Base-by-base conservation (phyloP, 2,329 filamentous ascomycete genomes). In the Xenosphaeropsis pyriputrescens region DNA sequence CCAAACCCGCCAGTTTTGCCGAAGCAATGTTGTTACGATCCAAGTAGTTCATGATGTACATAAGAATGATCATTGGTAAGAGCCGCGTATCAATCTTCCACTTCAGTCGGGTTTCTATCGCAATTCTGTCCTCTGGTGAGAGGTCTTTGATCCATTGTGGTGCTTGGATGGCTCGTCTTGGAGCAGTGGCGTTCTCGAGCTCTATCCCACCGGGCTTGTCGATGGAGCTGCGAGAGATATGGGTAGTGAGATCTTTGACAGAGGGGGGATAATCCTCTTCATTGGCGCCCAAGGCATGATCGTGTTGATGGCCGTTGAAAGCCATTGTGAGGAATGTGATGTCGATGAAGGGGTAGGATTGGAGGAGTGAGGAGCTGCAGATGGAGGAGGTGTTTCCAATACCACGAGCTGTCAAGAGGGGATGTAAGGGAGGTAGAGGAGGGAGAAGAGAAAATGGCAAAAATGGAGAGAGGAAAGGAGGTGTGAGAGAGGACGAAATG, bases 11-110 rank as follows among this genome's bases (percentile, higher is more conserved):
- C 5, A 75, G 52, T 44, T 64, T 62, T 3, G 68, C 71, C 18
- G 61, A 59, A 2, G 70, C 70, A 39, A 75, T 72, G 40, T 74
- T 73, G 48, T 73, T 74, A 32, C 53, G 43, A 45, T 76, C 72
- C 11, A 80, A 57, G 50, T 79, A 80, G 48, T 80, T 81, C 60
- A 81, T 61, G 46, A 81, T 75, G 46, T 80, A 83, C 65, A 83
- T 80, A 34, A 82, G 47, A 37, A 82, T 70, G 32, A 82, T 62
- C 57, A 76, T 75, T 0, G 79, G 79, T 47, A 85, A 60, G 19
- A 84, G 53, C 37, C 76, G 61, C 7, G 69, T 46, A 51, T 85
- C 79, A 38, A 84, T 72, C 54, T 80, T 84, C 43, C 68, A 64
- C 41, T 68, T 62, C 37, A 85, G 56, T n/a, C 7, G 6, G 16